Evolutionary conservation across 768 basidiomycete genomes (phyloP).

Genomic region (Agrocybe praecox): DNA sequence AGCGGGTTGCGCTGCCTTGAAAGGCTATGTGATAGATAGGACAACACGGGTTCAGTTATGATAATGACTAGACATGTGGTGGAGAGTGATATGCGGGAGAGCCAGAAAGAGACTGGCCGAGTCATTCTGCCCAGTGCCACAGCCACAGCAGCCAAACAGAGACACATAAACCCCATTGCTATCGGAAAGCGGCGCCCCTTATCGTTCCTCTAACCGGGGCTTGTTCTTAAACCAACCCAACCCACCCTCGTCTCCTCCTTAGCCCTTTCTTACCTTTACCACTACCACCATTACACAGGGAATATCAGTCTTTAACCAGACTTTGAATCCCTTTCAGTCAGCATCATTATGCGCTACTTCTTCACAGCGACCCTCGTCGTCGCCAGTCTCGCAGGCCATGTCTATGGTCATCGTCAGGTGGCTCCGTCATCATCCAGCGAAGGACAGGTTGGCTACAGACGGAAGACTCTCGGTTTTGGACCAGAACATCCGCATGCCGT

Average conservation of each 20-base stretch:
- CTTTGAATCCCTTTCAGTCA: conserved; percentile 11
- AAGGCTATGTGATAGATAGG: too few species aligned
- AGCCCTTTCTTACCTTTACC: not conserved
- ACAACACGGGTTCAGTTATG: not conserved
- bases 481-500: conserved; percentile 75
- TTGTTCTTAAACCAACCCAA: conserved; percentile 22
- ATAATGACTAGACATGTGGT: not conserved
- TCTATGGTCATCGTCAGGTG: conserved; percentile 45
- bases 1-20: not conserved
- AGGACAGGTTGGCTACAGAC: conserved; percentile 47
- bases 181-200: conserved; percentile 15
- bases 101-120: conserved; percentile 13
- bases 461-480: conserved; percentile 93
- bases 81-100: not conserved
- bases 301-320: conserved; percentile 18
- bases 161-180: conserved; percentile 9
- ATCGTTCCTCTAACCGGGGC: conserved; percentile 21
- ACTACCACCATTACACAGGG: not conserved
- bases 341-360: conserved; percentile 59
- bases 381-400: conserved; percentile 60
- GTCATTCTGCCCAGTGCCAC: conserved; percentile 19
- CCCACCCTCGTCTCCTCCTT: conserved; percentile 13
- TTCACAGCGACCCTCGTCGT: conserved; percentile 63
- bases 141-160: conserved; percentile 20
- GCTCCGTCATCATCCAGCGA: conserved; percentile 24